phyloP scores from a whole-genome alignment of 169 alveolate genomes.

The Toxoplasma gondii region DNA sequence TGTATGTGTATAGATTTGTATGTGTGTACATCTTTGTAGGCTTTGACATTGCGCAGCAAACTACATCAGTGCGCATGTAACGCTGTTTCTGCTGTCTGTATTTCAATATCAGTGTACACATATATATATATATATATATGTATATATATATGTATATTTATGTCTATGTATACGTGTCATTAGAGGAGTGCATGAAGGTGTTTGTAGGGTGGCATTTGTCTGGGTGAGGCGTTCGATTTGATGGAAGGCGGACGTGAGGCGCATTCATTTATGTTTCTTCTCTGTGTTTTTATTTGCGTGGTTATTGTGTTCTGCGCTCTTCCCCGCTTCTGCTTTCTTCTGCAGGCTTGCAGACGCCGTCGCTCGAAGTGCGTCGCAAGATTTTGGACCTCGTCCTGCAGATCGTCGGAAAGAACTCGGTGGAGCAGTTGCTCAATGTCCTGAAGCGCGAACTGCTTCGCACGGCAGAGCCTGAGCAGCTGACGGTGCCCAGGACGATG shows the following conservation, averaged over 20 bases:
- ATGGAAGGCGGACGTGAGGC: too few species aligned
- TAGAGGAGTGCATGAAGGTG: not conserved
- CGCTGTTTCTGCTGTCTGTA: too few species aligned
- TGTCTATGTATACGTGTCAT: not conserved
- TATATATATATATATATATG: not conserved
- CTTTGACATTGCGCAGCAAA: too few species aligned
- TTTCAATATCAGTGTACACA: not conserved
- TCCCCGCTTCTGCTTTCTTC: not conserved
- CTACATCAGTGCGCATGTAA: too few species aligned
- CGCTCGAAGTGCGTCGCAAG: slow-evolving; percentile 55
- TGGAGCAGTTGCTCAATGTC: slow-evolving; percentile 35
- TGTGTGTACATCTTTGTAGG: too few species aligned
- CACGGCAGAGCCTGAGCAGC: slow-evolving; percentile 34
- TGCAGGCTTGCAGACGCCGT: slow-evolving; percentile 46
- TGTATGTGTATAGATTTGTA: too few species aligned
- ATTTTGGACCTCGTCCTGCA: slow-evolving; percentile 36
- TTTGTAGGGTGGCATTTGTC: too few species aligned
- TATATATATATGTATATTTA: not conserved
- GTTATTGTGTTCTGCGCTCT: not conserved
- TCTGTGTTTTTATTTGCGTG: not conserved
- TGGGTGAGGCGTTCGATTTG: too few species aligned
- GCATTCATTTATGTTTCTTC: not conserved
- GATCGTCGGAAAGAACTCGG: not conserved
- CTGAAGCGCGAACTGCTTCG: slow-evolving; percentile 44
- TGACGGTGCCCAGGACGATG: slow-evolving; percentile 8